Evolutionary conservation across 83 land plant genomes (phyloP), one percentile per base, ranked within the genome.

Genomic region (Picea mariana): DNA sequence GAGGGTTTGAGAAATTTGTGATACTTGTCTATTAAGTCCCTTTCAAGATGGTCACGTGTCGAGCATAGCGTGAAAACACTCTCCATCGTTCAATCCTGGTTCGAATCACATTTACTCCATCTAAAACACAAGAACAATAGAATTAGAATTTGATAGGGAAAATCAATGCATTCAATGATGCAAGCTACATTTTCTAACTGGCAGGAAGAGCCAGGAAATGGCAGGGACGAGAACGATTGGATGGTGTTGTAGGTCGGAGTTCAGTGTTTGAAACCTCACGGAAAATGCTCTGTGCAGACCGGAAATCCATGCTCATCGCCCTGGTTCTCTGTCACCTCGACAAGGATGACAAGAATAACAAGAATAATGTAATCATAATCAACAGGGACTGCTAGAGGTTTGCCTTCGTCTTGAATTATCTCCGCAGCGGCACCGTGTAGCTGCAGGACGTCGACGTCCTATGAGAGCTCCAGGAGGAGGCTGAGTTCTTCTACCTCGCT

Each of bases 371-470:
- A 3, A 17, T 81, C 34, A 47, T 82, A 83, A 82, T 87, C 31
- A 87, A 87, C 24, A 58, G 89, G 5, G 89, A 87, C 77, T 83
- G 62, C 42, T 44, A 47, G 13, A 73, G 87, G 15, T 87, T 87
- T 64, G 17, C 34, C 0, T 87, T 85, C 26, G 84, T 87, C 8
- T 82, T 87, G 62, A 87, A 87, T 80, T 87, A 87, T 67, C 84
- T 87, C 24, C 64, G 87, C 3, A 81, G 82, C 66, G 89, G 87
- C 62, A 87, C 89, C n/a, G 63, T 87, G n/a, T 87, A 87, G 87
- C 89, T 87, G 13, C 52, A 84, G 21, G 84, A 84, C 31, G 78
- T 78, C 16, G 76, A 82, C 1, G 79, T 79, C n/a, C 67, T 87
- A 27, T 21, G 89, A 21, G 87, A 66, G 9, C 63, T 87, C 23